Conservation (phyloP, 208 protist genomes). For the Sergeia podlipaevii region DNA sequence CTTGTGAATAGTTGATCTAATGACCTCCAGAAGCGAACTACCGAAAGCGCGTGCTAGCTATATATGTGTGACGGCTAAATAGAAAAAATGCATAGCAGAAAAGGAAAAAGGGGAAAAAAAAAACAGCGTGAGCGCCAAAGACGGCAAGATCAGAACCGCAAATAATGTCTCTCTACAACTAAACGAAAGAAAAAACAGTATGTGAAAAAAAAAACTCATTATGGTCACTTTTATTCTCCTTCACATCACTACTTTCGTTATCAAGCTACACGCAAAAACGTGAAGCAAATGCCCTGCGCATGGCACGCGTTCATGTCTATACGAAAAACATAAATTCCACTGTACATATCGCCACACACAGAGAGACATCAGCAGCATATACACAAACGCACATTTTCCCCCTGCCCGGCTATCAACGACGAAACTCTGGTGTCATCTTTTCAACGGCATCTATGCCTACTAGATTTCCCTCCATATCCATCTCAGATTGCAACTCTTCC, state of each 20-base stretch:
- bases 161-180: neutral
- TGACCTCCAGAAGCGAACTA: neutral
- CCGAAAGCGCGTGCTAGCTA: neutral
- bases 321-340: too few relatives aligned
- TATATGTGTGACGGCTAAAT: neutral
- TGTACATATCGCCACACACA: too few relatives aligned
- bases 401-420: constrained; percentile 54
- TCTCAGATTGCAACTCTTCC: constrained; percentile 78
- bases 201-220: too few relatives aligned
- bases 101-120: constrained; percentile 9
- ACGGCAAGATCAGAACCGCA: neutral
- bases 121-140: neutral
- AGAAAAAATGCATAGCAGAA: constrained; percentile 7
- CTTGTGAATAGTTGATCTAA: constrained; percentile 4
- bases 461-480: constrained; percentile 89
- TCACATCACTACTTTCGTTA: too few relatives aligned
- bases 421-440: constrained; percentile 84
- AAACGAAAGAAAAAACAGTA: neutral
- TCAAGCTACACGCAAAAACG: too few relatives aligned
- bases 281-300: too few relatives aligned
- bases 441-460: constrained; percentile 67
- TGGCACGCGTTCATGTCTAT: too few relatives aligned
- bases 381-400: too few relatives aligned
- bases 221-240: too few relatives aligned
- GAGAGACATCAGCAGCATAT: too few relatives aligned